Conservation (phyloP, 1,284 basidiomycete genomes). For the Moesziomyces sp. region DNA sequence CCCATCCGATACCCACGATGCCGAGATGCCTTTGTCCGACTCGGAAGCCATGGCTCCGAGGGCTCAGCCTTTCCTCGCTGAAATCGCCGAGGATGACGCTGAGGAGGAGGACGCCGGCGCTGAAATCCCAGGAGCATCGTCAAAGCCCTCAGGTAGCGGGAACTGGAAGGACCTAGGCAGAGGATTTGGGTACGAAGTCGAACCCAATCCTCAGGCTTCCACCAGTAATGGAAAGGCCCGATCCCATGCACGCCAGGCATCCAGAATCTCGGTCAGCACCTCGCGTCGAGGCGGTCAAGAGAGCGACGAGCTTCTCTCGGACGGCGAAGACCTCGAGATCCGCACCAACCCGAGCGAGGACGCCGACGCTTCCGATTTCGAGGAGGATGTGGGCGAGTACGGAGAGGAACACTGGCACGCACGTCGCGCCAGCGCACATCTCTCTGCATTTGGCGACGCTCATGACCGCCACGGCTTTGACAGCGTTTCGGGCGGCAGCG, state of each 20-base stretch:
- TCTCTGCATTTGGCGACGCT: constrained; percentile 24
- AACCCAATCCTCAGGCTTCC: constrained; percentile 1
- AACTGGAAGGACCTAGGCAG: constrained; percentile 54
- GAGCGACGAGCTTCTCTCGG: constrained; percentile 13
- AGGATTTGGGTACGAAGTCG: constrained; percentile 57
- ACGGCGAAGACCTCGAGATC: constrained; percentile 40
- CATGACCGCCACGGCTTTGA: constrained; percentile 11
- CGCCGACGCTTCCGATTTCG: constrained; percentile 54
- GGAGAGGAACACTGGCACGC: constrained; percentile 31
- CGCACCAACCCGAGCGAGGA: constrained; percentile 62
- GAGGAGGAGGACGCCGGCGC: constrained; percentile 9
- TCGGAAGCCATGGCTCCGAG: constrained; percentile 15
- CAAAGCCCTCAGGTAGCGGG: constrained; percentile 6
- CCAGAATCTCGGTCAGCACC: constrained; percentile 40
- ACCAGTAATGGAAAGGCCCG: background rate
- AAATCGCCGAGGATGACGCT: constrained; percentile 29
- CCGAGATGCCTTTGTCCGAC: constrained; percentile 31
- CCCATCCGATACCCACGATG: constrained; percentile 15
- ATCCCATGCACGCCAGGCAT: constrained; percentile 29
- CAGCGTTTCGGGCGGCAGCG: constrained; percentile 10
- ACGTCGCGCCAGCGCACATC: constrained; percentile 19
- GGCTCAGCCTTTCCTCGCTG: constrained; percentile 11
- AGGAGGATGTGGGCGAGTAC: constrained; percentile 39
- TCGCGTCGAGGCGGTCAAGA: constrained; percentile 32
- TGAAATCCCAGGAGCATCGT: background rate